Base-by-base conservation (phyloP, 148 eudicot species). In the Vaccinium vitisidaea region DNA sequence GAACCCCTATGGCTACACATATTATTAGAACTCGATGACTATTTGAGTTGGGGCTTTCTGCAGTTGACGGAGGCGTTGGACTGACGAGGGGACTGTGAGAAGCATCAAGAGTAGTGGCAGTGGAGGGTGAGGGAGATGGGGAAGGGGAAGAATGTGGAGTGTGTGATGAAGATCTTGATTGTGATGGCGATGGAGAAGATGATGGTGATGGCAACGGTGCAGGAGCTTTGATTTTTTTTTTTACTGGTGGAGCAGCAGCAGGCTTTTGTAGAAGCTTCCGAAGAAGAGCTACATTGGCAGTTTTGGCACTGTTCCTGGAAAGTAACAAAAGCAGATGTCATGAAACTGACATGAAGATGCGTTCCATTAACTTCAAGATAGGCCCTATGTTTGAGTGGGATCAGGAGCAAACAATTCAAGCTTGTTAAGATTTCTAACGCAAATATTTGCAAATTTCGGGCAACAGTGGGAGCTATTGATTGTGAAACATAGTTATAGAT, bases 1-100 rank as follows among this genome's bases (percentile, higher is more conserved):
- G 89, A 80, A 86, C 92, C 16, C 91, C 93, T 81, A 82, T 80
- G 63, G 87, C 82, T 69, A 86, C 81, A 43, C 88, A 85, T 91
- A 85, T 76, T 25, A 90, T 82, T 53, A 91, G 50, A 84, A 78
- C 75, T 48, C 32, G 81, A 73, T 77, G 90, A 83, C 84, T 83
- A 46, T 85, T 88, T 53, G 39, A 69, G 39, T 27, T 27, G 74
- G 77, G 2, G 50, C 1, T 81, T 36, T 79, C 56, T 79, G 11
- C 23, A 27, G 86, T 81, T 32, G 43, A 67, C 6, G 73, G 15
- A 46, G 82, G 14, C 8, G n/a, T 19, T 43, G 88, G 83, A 15
- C 27, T 12, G 71, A 81, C 21, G 13, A 84, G 69, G 53, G 85
- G 59, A 32, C 85, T 54, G 12, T 69, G 71, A 49, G 85, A 21